Evolutionary conservation across 352 stramenopile species (phyloP), one percentile per base, ranked within the genome.

Genomic region (Globisporangium spinosum): DNA sequence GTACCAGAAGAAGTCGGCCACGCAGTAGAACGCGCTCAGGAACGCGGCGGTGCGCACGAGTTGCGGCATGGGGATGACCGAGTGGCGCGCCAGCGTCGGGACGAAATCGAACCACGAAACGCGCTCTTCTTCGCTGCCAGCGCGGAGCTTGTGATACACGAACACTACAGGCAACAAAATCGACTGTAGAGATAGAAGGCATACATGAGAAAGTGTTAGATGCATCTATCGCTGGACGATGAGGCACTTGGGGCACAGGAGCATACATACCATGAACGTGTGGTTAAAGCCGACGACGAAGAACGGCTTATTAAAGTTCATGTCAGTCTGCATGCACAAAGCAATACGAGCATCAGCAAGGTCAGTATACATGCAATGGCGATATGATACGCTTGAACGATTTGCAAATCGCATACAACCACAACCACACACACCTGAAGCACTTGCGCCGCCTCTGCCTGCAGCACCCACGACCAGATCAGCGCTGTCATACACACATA

Each of bases 391-490:
- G 40, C 40, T n/a, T 7, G 40, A 20, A 15, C 13, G 20, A 47
- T n/a, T 47, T 47, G 35, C 35, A 17, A 43, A 43, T n/a, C 35
- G 15, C 13, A 47, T 13, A 47, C 40, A 47, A n/a, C 20, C 43
- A 22, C 43, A 49, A 15, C n/a, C 35, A 40, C 1, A 49, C 43
- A 9, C 15, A 49, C 43, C 43, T 49, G 43, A 2, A 49, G 43
- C 15, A 49, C 43, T 49, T 49, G 43, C 17, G 43, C 43, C 17
- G 43, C 43, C 43, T 49, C 43, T 49, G 43, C 43, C 43, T 49
- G 43, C 43, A 49, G 43, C 43, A 49, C 43, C 43, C 43, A 49
- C 43, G 43, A 49, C 43, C 43, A 49, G 43, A 49, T 49, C 43
- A 49, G 15, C 43, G 43, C 43, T 49, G 43, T 9, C 43, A 49